Evolutionary conservation across 83 land plant genomes (phyloP).

Genomic region (Larix sibirica): DNA sequence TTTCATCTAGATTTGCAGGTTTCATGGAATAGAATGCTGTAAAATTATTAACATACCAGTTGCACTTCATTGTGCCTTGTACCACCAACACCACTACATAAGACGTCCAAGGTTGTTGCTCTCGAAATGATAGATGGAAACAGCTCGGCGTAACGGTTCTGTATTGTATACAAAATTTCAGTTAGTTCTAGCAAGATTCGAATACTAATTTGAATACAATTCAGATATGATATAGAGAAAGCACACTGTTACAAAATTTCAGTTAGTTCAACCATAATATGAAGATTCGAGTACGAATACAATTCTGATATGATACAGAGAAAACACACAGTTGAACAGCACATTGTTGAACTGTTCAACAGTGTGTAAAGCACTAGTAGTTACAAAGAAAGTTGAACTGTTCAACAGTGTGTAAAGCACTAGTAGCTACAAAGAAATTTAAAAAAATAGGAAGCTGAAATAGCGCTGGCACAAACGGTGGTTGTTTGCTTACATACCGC

Average conservation of each 20-base stretch:
- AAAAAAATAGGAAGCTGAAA: background rate
- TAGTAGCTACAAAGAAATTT: background rate
- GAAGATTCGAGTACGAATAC: too few species aligned
- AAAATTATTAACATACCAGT: constrained; percentile 10
- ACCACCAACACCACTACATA: constrained; percentile 20
- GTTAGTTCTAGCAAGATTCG: background rate
- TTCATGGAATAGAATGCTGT: background rate
- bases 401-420: background rate
- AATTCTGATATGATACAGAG: too few species aligned
- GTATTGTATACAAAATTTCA: background rate
- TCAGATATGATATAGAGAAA: too few species aligned
- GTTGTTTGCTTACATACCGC: constrained; percentile 19
- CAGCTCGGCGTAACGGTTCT: constrained; percentile 25
- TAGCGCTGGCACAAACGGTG: background rate
- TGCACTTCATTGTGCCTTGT: constrained; percentile 21
- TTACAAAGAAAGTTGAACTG: background rate
- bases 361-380: too few species aligned
- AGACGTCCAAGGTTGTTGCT: constrained; percentile 18
- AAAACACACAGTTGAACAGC: too few species aligned
- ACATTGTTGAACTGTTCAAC: too few species aligned
- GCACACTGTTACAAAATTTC: too few species aligned
- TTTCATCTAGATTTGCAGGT: background rate
- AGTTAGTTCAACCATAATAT: too few species aligned
- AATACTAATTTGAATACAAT: too few species aligned
- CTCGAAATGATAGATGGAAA: constrained; percentile 27